phyloP scores from a whole-genome alignment of 208 protist species.

The Borovskyia barvae region DNA sequence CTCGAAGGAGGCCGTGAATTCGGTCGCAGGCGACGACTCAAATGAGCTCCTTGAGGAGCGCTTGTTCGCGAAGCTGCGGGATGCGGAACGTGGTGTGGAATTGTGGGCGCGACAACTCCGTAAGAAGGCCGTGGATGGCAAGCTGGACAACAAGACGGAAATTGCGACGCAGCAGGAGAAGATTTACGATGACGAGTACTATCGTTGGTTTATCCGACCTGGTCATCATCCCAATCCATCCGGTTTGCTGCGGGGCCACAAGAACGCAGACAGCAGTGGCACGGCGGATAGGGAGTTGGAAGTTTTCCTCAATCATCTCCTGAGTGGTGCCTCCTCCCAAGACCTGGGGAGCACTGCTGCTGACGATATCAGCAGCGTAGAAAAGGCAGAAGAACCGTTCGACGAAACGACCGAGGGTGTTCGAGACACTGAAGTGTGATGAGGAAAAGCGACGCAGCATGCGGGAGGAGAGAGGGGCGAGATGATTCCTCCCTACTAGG shows the following conservation, averaged over 20 bases:
- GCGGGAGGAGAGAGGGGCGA: no score
- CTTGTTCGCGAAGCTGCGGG: conserved; percentile 55
- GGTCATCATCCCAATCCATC: conserved; percentile 88
- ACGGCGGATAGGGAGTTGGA: conserved; percentile 61
- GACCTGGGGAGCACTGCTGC: no score
- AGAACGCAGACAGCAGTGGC: conserved; percentile 10
- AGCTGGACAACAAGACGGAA: conserved; percentile 68
- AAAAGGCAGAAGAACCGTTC: background rate
- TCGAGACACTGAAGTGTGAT: no score
- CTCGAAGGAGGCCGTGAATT: conserved; percentile 58
- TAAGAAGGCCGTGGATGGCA: conserved; percentile 57
- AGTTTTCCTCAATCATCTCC: conserved; percentile 45
- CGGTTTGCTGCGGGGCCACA: conserved; percentile 55
- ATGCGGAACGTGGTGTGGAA: conserved; percentile 65
- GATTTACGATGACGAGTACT: conserved; percentile 93
- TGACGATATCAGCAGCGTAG: no score
- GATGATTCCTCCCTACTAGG: no score
- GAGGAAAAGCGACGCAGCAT: no score
- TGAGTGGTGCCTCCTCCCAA: conserved; percentile 27
- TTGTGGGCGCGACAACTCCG: conserved; percentile 76
- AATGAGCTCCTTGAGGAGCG: conserved; percentile 72
- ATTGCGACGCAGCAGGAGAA: conserved; percentile 89
- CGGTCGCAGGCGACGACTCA: conserved; percentile 43
- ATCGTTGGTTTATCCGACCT: conserved; percentile 92
- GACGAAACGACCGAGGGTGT: conserved; percentile 7